phyloP scores from a whole-genome alignment of 2,329 filamentous ascomycete species.

The Epichloe sp. region DNA sequence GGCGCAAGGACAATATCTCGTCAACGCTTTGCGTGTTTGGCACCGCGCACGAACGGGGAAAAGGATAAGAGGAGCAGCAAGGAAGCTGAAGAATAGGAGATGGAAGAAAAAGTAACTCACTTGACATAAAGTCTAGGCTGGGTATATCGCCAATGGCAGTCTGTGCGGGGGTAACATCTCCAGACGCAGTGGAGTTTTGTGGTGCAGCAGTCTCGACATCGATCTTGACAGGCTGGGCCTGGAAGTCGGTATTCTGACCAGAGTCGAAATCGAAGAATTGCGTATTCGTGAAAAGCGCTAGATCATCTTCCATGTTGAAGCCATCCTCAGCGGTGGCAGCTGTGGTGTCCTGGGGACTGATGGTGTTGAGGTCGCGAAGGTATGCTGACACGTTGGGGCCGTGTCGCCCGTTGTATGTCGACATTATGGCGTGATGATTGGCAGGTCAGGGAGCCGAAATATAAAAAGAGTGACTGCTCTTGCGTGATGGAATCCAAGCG shows the following conservation, averaged over 20 bases:
- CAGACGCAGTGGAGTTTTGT: constrained; percentile 21
- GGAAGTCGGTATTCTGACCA: constrained; percentile 45
- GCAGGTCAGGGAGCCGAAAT: not conserved
- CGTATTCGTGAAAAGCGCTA: constrained; percentile 70
- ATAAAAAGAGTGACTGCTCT: not conserved
- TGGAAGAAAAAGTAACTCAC: constrained; percentile 23
- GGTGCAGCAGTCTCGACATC: constrained; percentile 18
- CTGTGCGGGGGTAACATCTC: constrained; percentile 26
- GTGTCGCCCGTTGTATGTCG: constrained; percentile 62
- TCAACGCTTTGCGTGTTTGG: not conserved
- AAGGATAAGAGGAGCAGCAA: not conserved
- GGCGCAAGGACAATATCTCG: not conserved
- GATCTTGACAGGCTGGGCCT: constrained; percentile 34
- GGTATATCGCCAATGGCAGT: constrained; percentile 33
- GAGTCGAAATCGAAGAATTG: constrained; percentile 71
- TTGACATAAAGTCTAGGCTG: constrained; percentile 36
- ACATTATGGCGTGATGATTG: constrained; percentile 35
- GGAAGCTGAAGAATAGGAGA: not conserved
- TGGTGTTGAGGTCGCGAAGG: constrained; percentile 71
- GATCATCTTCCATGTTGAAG: constrained; percentile 55
- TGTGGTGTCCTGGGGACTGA: constrained; percentile 44
- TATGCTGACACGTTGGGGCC: constrained; percentile 84
- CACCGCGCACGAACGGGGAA: not conserved
- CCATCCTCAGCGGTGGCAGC: constrained; percentile 36
- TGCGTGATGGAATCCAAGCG: not conserved